A percentile compares a stretch with the other conserved stretches of the same genome.
Evolutionary conservation across 768 basidiomycete genomes (phyloP).

Genomic region (Daedaleopsis sinensis): DNA sequence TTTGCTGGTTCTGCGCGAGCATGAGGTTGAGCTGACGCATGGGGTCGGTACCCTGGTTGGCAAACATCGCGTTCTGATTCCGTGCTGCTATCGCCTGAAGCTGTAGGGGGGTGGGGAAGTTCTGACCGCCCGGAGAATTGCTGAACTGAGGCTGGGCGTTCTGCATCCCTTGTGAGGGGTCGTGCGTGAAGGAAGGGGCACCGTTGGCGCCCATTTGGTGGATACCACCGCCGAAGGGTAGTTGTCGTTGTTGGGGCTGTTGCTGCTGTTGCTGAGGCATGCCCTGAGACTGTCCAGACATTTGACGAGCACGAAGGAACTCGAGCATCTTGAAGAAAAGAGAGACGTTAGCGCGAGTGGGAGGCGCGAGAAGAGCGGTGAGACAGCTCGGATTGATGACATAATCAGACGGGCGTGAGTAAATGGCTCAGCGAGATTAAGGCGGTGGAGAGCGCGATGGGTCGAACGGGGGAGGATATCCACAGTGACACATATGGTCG

Average conservation of each 20-base stretch:
- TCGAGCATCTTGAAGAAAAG: slow-evolving; percentile 19
- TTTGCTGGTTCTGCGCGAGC: slow-evolving; percentile 26
- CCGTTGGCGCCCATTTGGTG: slow-evolving; percentile 11
- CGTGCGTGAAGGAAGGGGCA: slow-evolving; percentile 7
- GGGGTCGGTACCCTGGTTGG: slow-evolving; percentile 6
- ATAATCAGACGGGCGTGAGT: slow-evolving; percentile 33
- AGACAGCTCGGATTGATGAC: slow-evolving; percentile 30
- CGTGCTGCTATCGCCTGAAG: slow-evolving; percentile 15
- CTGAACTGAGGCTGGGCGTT: slow-evolving; percentile 11
- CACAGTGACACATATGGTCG: no score
- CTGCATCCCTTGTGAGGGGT: slow-evolving; percentile 8
- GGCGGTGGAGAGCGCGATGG: slow-evolving; percentile 22
- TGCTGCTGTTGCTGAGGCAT: slow-evolving; percentile 15
- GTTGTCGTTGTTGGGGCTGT: background rate
- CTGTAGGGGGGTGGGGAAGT: slow-evolving; percentile 8
- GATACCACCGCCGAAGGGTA: slow-evolving; percentile 4
- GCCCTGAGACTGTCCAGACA: slow-evolving; percentile 6
- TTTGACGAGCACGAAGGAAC: slow-evolving; percentile 12
- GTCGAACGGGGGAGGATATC: background rate
- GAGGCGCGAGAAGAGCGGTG: slow-evolving; percentile 15
- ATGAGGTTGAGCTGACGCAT: slow-evolving; percentile 30
- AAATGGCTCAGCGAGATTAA: slow-evolving; percentile 24
- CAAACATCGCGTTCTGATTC: slow-evolving; percentile 11
- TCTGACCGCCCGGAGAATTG: slow-evolving; percentile 8
- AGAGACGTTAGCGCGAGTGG: slow-evolving; percentile 12